These are phyloP conservation scores for Bruguiera hainesii DNA, from an alignment of 441 rosid genomes.

Conservation along the genomic window DNA sequence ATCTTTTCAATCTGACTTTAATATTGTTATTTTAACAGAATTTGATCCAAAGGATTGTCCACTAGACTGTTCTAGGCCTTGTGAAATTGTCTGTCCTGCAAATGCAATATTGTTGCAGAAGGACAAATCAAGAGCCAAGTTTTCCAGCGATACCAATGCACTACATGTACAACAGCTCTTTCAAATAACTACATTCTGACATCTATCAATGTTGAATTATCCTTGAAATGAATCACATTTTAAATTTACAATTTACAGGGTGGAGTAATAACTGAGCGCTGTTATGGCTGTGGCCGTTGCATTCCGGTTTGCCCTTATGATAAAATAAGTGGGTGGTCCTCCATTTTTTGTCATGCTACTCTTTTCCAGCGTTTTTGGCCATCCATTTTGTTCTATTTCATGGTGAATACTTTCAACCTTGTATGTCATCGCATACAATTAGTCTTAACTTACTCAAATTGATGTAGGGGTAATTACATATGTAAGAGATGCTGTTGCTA, in stretches of 20 bases:
- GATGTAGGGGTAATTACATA: slow-evolving; percentile 41
- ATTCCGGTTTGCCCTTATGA: slow-evolving; percentile 58
- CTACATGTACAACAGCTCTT: slow-evolving; percentile 28
- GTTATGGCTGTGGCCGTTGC: slow-evolving; percentile 73
- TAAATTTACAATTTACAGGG: slow-evolving; percentile 27
- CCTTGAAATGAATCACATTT: background rate
- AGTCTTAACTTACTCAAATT: background rate
- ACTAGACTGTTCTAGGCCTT: slow-evolving; percentile 52
- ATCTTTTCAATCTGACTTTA: slow-evolving; percentile 9
- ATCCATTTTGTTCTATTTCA: background rate
- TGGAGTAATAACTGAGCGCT: slow-evolving; percentile 55
- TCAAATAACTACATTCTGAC: background rate
- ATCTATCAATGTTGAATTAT: slow-evolving; percentile 5
- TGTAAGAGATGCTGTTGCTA: slow-evolving; percentile 44
- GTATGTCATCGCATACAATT: no score
- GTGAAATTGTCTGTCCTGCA: slow-evolving; percentile 62
- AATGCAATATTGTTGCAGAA: slow-evolving; percentile 41
- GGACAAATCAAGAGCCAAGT: slow-evolving; percentile 20
- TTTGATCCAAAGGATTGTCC: slow-evolving; percentile 67
- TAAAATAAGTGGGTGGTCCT: slow-evolving; percentile 43
- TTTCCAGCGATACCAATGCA: slow-evolving; percentile 10
- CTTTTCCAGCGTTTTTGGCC: slow-evolving; percentile 1
- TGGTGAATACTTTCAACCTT: background rate
- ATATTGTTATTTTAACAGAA: slow-evolving; percentile 30
- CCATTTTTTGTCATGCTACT: background rate